A percentile compares a stretch with the other conserved stretches of the same genome.
phyloP scores from a whole-genome alignment of 306 rosid genomes.

The Ammopiptanthus mongolicus region DNA sequence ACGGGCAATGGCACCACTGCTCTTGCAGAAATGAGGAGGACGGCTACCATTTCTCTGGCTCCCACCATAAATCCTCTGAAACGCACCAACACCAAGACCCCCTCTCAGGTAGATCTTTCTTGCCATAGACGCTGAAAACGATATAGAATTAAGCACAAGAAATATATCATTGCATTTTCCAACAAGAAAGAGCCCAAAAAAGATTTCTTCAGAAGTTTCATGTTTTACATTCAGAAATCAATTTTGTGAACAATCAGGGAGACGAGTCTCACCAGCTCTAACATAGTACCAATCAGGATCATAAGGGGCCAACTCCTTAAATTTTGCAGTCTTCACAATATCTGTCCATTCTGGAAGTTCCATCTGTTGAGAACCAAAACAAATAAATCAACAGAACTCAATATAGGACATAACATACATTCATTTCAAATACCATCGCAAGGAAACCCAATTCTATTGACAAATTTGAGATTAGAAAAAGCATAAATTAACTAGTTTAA shows the following conservation, averaged over 20 bases:
- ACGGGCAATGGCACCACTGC: conserved; percentile 70
- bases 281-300: conserved; percentile 69
- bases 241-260: not conserved
- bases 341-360: conserved; percentile 75
- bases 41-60: conserved; percentile 75
- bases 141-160: not conserved
- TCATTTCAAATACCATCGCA: not conserved
- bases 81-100: conserved; percentile 75
- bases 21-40: conserved; percentile 70
- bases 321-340: conserved; percentile 58
- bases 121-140: conserved; percentile 58
- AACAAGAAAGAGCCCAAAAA: not conserved
- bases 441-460: not conserved
- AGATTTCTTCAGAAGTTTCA: not conserved
- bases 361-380: conserved; percentile 25
- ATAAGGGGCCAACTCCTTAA: conserved; percentile 70
- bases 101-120: conserved; percentile 75
- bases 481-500: not conserved
- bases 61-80: conserved; percentile 67
- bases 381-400: not conserved
- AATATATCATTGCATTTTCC: not conserved
- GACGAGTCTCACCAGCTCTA: conserved; percentile 43
- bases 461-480: not conserved
- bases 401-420: not conserved
- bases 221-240: not conserved